phyloP scores from a whole-genome alignment of 2,329 filamentous ascomycete genomes.

The Microascus cirrosus region DNA sequence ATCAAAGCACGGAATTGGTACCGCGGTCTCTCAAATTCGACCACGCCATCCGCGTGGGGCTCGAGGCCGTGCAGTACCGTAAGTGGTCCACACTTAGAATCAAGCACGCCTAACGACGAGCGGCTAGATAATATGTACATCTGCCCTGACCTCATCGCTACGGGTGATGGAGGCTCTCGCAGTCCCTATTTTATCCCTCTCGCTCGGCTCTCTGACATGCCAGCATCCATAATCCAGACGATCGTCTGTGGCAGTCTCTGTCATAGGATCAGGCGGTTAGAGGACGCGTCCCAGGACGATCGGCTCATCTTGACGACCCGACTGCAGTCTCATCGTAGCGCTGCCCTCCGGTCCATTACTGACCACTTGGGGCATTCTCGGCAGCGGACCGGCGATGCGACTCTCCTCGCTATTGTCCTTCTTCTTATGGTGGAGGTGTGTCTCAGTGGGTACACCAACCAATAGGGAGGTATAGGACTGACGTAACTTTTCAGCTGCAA shows the following conservation, averaged over 20 bases:
- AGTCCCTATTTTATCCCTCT: not conserved
- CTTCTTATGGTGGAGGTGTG: slow-evolving; percentile 11
- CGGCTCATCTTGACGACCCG: not conserved
- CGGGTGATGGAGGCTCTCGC: no score
- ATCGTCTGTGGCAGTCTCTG: not conserved
- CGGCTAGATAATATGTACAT: not conserved
- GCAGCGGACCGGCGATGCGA: not conserved
- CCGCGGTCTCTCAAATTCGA: not conserved
- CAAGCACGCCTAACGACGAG: not conserved
- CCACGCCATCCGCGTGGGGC: not conserved
- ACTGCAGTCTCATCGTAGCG: not conserved
- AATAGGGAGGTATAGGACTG: no score
- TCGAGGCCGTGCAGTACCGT: not conserved
- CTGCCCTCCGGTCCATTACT: slow-evolving; percentile 4
- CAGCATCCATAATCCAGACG: not conserved
- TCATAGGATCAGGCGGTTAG: not conserved
- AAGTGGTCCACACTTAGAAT: not conserved
- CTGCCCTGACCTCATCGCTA: not conserved
- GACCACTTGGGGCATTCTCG: slow-evolving; percentile 1
- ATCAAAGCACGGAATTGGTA: not conserved
- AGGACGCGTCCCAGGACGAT: not conserved
- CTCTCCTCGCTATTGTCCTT: slow-evolving; percentile 6
- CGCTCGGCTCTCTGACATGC: not conserved
- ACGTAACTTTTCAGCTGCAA: not conserved
- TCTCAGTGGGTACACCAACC: no score